Base-by-base conservation (phyloP, 768 basidiomycete genomes). In the Lentinula lateritia region DNA sequence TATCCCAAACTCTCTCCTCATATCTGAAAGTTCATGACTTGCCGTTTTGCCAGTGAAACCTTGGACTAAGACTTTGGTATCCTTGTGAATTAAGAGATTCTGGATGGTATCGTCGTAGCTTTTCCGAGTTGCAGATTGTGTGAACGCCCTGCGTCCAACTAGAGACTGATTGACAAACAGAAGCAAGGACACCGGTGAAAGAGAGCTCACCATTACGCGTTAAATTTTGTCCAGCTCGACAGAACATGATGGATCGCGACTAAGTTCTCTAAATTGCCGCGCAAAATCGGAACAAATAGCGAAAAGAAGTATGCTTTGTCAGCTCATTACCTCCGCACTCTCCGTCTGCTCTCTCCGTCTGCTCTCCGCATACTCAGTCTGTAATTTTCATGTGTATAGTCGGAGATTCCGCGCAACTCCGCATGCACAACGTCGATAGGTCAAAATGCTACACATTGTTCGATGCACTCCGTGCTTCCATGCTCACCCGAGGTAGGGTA, bases 11-110 rank as follows among this genome's bases (percentile, higher is more conserved):
- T 18, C 8, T 12, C 48, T 18, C 3, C 46, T 52, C 18, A 16
- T 8, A 13, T n/a, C 15, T 16, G 8, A 3, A 2, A 23, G 20
- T 35, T 42, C 57, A 58, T 35, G 46, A 67, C 85, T 66, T 66
- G 93, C 95, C 61, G 94, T 97, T 87, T 97, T 98, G 72, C 95
- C 95, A 12, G 95, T 98, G 68, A 95, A 85, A 4, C 86, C 93
- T 75, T 94, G 97, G 74, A 89, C 94, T 65, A 87, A 81, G 50
- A 99, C 96, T 75, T 87, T 95, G 66, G 97, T 97, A 74, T 98
- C 93, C 71, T 93, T 92, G 76, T 92, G 85, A 69, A 99, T 90
- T 67, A 88, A 86, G 65, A 99, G 85, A 79, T 98, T 99, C 71
- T 83, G 80, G 71, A 95, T 89, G 53, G 93, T 95, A 71, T 91